Conservation (phyloP, 176 grass and related monocot genomes). For the Carex cristatella region DNA sequence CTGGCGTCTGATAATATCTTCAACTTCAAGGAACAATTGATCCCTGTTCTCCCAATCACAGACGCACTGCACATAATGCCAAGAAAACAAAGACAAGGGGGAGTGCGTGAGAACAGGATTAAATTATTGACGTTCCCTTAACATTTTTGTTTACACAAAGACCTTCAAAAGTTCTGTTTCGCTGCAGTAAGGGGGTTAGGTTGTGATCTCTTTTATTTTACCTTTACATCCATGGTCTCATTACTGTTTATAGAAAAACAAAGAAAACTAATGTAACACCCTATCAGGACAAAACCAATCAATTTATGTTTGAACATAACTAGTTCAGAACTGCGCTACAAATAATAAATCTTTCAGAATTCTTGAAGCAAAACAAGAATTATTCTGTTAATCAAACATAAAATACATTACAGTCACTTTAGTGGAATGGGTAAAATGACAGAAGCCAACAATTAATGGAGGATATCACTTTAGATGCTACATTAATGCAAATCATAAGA, state of each 20-base stretch:
- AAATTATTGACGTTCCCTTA: background rate
- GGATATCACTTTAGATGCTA: background rate
- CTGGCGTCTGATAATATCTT: constrained; percentile 80
- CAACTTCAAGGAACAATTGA: constrained; percentile 62
- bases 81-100: background rate
- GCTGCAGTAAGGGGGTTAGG: background rate
- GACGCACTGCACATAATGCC: constrained; percentile 53
- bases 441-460: background rate
- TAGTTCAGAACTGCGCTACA: background rate
- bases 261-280: background rate
- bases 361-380: background rate
- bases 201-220: background rate
- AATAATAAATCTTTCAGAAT: background rate
- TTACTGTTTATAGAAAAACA: background rate
- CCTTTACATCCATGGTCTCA: background rate
- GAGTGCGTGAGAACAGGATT: background rate
- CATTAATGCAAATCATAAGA: background rate
- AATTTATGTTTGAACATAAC: background rate
- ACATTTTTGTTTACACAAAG: background rate
- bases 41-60: constrained; percentile 85
- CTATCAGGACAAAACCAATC: background rate
- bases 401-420: background rate
- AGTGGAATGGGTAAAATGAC: background rate
- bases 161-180: background rate
- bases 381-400: background rate